Evolutionary conservation across 345 rosid species (phyloP).

Genomic region (Passiflora organensis): DNA sequence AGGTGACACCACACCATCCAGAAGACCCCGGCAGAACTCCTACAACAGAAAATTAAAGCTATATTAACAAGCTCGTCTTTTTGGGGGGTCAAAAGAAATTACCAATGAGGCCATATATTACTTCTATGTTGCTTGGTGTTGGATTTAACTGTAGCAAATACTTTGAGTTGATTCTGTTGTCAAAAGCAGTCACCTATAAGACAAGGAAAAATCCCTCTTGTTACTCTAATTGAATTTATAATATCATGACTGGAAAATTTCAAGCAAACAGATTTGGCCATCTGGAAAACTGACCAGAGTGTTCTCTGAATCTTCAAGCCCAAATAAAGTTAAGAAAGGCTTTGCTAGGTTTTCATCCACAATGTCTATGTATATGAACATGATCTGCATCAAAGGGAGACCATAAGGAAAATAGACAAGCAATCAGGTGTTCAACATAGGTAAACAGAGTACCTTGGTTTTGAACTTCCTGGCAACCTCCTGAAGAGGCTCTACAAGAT

Average conservation of each 20-base stretch:
- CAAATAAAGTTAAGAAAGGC: conserved; percentile 76
- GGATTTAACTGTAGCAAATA: conserved; percentile 63
- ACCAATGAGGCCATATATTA: conserved; percentile 22
- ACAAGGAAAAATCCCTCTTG: conserved; percentile 9
- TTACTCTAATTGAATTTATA: conserved; percentile 1
- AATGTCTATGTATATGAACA: conserved; percentile 64
- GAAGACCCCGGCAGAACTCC: conserved; percentile 65
- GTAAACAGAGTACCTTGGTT: conserved; percentile 40
- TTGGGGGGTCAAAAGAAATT: not conserved
- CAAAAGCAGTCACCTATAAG: conserved; percentile 74
- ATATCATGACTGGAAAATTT: conserved; percentile 5
- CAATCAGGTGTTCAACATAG: not conserved
- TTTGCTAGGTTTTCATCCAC: conserved; percentile 73
- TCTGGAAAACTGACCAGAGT: conserved; percentile 45
- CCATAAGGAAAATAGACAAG: conserved; percentile 5
- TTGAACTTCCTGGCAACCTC: conserved; percentile 68
- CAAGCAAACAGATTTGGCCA: not conserved
- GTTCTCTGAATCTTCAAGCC: conserved; percentile 59
- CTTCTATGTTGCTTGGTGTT: conserved; percentile 63
- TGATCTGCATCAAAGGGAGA: conserved; percentile 45
- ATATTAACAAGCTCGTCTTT: conserved; percentile 8
- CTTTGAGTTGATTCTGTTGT: conserved; percentile 56
- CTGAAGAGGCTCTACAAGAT: conserved; percentile 52
- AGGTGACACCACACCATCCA: conserved; percentile 43
- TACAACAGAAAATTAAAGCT: conserved; percentile 23